Base-by-base conservation (phyloP, 768 basidiomycete genomes). In the Kwoniella dejecticola region DNA sequence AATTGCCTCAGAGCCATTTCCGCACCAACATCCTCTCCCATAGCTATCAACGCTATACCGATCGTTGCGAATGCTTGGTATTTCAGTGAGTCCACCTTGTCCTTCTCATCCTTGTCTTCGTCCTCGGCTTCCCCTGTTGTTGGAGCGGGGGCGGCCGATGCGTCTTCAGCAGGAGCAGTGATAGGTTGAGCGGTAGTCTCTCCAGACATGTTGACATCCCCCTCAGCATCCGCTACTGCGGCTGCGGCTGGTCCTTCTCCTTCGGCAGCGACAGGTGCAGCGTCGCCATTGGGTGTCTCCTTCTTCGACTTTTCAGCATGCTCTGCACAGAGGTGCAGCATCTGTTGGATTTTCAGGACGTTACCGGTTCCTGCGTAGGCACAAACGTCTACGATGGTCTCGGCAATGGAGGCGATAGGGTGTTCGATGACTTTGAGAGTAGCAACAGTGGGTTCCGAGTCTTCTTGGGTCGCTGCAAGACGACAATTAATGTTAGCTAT, bases 1-100 rank as follows among this genome's bases (percentile, higher is more conserved):
- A 98, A 95, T 70, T 94, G 91, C 66, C 96, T 82, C 70, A 98
- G 80, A n/a, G 90, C 88, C 96, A 99, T 98, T 79, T 98, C 91
- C 1, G 93, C 87, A 48, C 96, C 96, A 48, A 97, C 87, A 23
- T 98, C 95, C 80, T 99, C 96, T 19, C 96, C 96, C 93, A 98
- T 97, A 3, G 96, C 88, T 44, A 98, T 89, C 60, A 98, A 79
- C 0, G 95, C 88, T 70, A 99, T 90, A 26, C 92, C 96, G 57
- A 98, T 83, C 29, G 95, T 92, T 15, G 95, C 90, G 64, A 97
- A 89, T 0, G 91, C 85, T 77, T 97, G 90, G 83, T 90, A 91
- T 29, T 56, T 63, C 6, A 75, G 87, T 30, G 41, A 44, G 21
- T 56, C 54, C 26, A 91, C 89, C 62, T 90, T 87, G 55, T 77